phyloP scores from a whole-genome alignment of 78 protist genomes.

The Ministeria vibrans region DNA sequence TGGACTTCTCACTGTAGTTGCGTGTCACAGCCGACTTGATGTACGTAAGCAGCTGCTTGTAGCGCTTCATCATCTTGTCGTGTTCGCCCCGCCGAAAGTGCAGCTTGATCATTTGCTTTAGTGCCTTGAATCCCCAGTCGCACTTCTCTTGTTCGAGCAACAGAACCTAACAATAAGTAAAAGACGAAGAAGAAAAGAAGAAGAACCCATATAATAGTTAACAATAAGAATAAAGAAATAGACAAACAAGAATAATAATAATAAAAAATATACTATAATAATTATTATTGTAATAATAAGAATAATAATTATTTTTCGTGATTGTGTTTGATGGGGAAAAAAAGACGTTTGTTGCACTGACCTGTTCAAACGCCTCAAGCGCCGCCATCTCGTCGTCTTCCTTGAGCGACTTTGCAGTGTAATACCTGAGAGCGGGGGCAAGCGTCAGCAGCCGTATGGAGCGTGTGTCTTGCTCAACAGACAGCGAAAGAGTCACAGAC shows the following conservation, averaged over 20 bases:
- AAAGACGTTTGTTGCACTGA: no score
- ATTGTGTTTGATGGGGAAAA: no score
- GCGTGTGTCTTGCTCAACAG: not conserved
- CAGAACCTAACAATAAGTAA: not conserved
- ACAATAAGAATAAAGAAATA: not conserved
- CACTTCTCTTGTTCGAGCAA: constrained; percentile 12
- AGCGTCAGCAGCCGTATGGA: not conserved
- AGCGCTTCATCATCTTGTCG: constrained; percentile 13
- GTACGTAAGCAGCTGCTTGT: constrained; percentile 43
- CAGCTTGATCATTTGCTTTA: constrained; percentile 56
- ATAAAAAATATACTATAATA: not conserved
- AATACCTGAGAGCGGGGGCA: not conserved
- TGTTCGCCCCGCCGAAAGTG: not conserved
- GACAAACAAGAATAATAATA: not conserved
- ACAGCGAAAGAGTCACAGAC: not conserved
- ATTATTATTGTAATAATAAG: not conserved
- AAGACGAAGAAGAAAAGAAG: no score
- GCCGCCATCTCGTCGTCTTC: not conserved
- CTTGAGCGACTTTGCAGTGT: constrained; percentile 7
- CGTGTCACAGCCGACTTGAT: constrained; percentile 58
- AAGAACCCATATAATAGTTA: not conserved
- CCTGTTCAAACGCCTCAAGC: constrained; percentile 4
- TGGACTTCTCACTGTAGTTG: constrained; percentile 64
- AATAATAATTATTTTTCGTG: no score
- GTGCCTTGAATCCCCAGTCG: constrained; percentile 65